Evolutionary conservation across 1,284 basidiomycete species (phyloP).

Genomic region (Ceratobasidium sp.): DNA sequence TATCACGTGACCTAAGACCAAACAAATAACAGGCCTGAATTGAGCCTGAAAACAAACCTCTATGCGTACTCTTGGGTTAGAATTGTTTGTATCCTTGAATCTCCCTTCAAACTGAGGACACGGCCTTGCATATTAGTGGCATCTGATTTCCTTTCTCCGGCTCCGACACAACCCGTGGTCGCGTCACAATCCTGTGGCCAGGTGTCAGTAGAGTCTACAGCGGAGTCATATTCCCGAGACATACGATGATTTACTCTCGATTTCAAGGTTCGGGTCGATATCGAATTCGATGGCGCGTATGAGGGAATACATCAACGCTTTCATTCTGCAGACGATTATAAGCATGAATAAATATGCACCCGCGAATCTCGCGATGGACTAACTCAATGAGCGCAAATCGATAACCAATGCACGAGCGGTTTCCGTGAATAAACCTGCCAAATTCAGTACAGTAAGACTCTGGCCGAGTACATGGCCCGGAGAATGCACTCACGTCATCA

Average conservation of each 20-base stretch:
- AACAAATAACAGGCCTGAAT: neutral
- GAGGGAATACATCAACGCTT: conserved; percentile 52
- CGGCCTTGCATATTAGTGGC: conserved; percentile 43
- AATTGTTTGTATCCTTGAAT: neutral
- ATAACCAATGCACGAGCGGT: conserved; percentile 45
- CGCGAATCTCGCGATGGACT: neutral
- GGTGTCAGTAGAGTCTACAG: neutral
- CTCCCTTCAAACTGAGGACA: neutral
- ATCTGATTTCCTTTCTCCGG: conserved; percentile 44
- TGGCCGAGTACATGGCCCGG: conserved; percentile 44
- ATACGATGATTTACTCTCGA: conserved; percentile 32
- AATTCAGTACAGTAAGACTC: neutral
- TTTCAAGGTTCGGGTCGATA: conserved; percentile 46
- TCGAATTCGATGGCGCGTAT: conserved; percentile 51
- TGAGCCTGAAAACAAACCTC: neutral
- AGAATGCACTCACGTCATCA: conserved; percentile 62
- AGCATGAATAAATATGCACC: neutral
- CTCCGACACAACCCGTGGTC: conserved; percentile 40
- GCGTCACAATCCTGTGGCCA: conserved; percentile 37
- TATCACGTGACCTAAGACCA: no score
- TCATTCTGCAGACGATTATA: conserved; percentile 50
- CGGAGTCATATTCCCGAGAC: neutral
- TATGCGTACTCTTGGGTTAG: neutral
- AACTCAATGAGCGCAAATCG: conserved; percentile 47
- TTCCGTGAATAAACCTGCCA: conserved; percentile 28